phyloP scores from a whole-genome alignment of 768 basidiomycete genomes.

The Pholiota molesta region DNA sequence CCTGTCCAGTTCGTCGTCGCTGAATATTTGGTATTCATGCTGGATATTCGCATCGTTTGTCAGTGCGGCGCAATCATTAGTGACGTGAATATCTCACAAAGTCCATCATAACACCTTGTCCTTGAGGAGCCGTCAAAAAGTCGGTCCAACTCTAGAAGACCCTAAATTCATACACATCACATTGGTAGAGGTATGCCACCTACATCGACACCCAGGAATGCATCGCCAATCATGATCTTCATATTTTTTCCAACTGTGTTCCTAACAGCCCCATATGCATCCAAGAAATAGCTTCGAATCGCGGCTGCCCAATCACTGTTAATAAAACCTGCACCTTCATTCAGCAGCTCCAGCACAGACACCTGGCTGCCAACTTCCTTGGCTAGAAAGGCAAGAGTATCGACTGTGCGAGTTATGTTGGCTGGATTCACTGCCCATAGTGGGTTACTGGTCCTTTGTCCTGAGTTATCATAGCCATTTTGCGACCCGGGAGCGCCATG shows the following conservation, averaged over 20 bases:
- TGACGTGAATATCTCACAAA: conserved; percentile 41
- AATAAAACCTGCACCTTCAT: conserved; percentile 66
- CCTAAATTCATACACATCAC: background rate
- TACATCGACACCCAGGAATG: conserved; percentile 63
- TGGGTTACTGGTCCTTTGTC: conserved; percentile 58
- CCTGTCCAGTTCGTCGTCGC: conserved; percentile 53
- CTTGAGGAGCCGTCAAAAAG: conserved; percentile 56
- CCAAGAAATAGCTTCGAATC: conserved; percentile 57
- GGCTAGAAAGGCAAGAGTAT: conserved; percentile 58
- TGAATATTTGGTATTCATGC: conserved; percentile 81
- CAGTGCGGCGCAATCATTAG: background rate
- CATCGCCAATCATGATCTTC: conserved; percentile 74
- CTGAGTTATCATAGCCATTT: conserved; percentile 77
- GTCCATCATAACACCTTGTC: conserved; percentile 68
- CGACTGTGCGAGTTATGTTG: conserved; percentile 56
- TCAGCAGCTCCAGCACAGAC: conserved; percentile 68
- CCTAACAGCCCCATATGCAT: conserved; percentile 63
- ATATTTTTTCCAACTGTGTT: conserved; percentile 47
- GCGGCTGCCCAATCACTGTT: conserved; percentile 42
- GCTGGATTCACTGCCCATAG: conserved; percentile 57
- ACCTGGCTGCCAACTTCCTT: conserved; percentile 57
- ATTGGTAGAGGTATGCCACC: conserved; percentile 5
- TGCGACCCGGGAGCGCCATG: conserved; percentile 75
- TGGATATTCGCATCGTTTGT: conserved; percentile 24
- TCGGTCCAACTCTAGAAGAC: conserved; percentile 55